These are phyloP conservation scores for Candida berthetii DNA, from an alignment of 805 yeast genomes.

Conservation along the genomic window DNA sequence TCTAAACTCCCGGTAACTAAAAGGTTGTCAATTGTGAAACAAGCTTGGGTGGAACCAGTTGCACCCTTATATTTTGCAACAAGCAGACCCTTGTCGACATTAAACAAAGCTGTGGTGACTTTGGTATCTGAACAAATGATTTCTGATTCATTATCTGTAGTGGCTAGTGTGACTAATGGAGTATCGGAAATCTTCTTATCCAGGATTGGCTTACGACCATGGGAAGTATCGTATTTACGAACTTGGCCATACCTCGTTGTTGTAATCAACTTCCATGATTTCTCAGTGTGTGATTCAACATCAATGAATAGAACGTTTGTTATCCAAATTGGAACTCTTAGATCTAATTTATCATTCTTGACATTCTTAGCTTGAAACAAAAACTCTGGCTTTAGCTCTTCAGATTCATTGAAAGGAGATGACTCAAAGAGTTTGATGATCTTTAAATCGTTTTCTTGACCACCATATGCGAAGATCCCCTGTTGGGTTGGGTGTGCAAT, in stretches of 20 bases:
- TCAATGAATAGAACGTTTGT: slow-evolving; percentile 45
- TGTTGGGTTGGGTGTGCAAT: slow-evolving; percentile 38
- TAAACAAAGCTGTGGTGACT: slow-evolving; percentile 52
- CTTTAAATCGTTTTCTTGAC: slow-evolving; percentile 72
- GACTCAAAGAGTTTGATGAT: slow-evolving; percentile 32
- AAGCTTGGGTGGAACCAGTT: slow-evolving; percentile 55
- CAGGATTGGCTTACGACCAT: slow-evolving; percentile 63
- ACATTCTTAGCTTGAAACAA: slow-evolving; percentile 78
- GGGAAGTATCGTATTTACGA: slow-evolving; percentile 62
- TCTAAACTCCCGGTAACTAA: slow-evolving; percentile 83
- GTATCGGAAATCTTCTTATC: slow-evolving; percentile 49
- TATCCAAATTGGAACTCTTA: slow-evolving; percentile 81
- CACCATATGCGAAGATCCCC: slow-evolving; percentile 74
- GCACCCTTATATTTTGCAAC: slow-evolving; percentile 74
- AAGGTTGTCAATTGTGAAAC: slow-evolving; percentile 29
- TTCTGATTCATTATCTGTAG: slow-evolving; percentile 22
- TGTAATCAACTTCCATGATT: slow-evolving; percentile 48
- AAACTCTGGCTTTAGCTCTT: slow-evolving; percentile 17
- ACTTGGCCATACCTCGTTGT: slow-evolving; percentile 73
- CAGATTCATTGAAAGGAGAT: slow-evolving; percentile 6
- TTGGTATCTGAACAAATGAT: slow-evolving; percentile 72
- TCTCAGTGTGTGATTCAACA: slow-evolving; percentile 24
- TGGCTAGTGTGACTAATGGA: slow-evolving; percentile 36
- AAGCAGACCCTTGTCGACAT: slow-evolving; percentile 42
- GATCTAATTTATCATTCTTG: slow-evolving; percentile 68